Conservation (phyloP, 495 filamentous ascomycete genomes). For the Tuber magnatum region DNA sequence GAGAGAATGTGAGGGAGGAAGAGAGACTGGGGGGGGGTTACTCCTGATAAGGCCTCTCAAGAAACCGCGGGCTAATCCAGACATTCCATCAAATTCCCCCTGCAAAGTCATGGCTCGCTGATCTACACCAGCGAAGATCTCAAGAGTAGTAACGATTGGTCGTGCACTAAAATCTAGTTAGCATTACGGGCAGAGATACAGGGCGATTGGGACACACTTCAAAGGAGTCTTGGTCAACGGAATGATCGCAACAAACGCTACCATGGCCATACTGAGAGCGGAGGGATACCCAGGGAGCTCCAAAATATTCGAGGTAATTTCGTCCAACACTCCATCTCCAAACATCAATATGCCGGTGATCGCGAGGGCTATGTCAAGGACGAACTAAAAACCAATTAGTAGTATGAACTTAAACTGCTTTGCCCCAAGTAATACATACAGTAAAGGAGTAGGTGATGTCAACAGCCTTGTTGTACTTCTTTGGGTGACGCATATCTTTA, state of each 20-base stretch:
- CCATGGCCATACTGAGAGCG: slow-evolving; percentile 66
- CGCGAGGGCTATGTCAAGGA: slow-evolving; percentile 72
- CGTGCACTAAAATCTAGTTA: slow-evolving; percentile 51
- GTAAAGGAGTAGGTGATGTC: slow-evolving; percentile 85
- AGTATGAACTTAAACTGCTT: slow-evolving; percentile 13
- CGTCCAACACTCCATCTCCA: slow-evolving; percentile 72
- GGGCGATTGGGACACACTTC: slow-evolving; percentile 51
- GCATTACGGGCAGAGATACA: slow-evolving; percentile 4
- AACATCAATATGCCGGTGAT: slow-evolving; percentile 88
- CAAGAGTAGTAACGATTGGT: slow-evolving; percentile 76
- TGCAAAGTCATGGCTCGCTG: slow-evolving; percentile 48
- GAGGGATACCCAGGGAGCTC: slow-evolving; percentile 64
- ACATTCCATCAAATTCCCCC: slow-evolving; percentile 48
- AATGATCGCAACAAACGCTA: slow-evolving; percentile 80
- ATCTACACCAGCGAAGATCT: slow-evolving; percentile 69
- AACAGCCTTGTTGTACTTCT: slow-evolving; percentile 70
- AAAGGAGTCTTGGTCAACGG: slow-evolving; percentile 90
- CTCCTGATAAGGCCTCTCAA: slow-evolving; percentile 55
- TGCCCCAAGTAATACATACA: slow-evolving; percentile 47
- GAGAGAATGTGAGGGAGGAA: no score
- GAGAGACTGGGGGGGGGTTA: slow-evolving; percentile 12
- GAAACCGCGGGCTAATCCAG: slow-evolving; percentile 52
- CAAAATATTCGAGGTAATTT: slow-evolving; percentile 85
- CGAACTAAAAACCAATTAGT: slow-evolving; percentile 50
- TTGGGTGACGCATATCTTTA: slow-evolving; percentile 91